Percentiles rank a stretch among this genome's conserved stretches.
phyloP scores from a whole-genome alignment of 1,284 basidiomycete genomes.

The Rugiboletus extremiorientalis region DNA sequence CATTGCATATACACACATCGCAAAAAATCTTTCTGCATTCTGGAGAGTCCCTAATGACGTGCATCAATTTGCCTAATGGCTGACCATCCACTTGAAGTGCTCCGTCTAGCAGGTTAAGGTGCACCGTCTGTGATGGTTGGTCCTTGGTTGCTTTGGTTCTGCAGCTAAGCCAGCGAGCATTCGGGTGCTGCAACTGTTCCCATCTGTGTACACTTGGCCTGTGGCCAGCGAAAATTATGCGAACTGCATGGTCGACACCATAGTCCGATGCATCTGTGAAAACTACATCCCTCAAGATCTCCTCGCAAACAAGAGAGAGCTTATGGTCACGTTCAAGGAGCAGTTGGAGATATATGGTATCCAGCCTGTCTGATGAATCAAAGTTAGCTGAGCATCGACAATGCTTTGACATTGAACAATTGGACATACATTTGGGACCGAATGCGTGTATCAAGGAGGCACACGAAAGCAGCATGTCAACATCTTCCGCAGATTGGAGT shows the following conservation, averaged over 20 bases:
- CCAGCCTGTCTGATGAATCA: too few relatives aligned
- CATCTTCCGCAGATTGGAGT: slow-evolving; percentile 23
- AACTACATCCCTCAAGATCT: slow-evolving; percentile 10
- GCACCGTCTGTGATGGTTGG: slow-evolving; percentile 27
- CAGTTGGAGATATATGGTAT: slow-evolving; percentile 1
- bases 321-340: slow-evolving; percentile 26
- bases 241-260: slow-evolving; percentile 37
- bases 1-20: too few relatives aligned
- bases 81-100: slow-evolving; percentile 42
- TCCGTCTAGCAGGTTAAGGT: slow-evolving; percentile 43
- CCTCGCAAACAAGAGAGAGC: slow-evolving; percentile 30
- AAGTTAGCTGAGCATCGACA: too few relatives aligned
- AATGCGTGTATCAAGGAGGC: slow-evolving; percentile 34
- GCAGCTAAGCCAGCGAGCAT: not conserved
- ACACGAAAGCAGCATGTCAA: slow-evolving; percentile 36
- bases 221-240: slow-evolving; percentile 36
- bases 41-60: slow-evolving; percentile 31
- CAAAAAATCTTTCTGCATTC: slow-evolving; percentile 25
- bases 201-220: not conserved
- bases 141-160: too few relatives aligned
- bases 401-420: too few relatives aligned
- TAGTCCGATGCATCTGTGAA: not conserved
- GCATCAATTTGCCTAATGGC: slow-evolving; percentile 40
- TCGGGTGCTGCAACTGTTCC: not conserved
- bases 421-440: too few relatives aligned